phyloP scores from a whole-genome alignment of 192 early-diverging fungal genomes.

The Linderina pennispora region DNA sequence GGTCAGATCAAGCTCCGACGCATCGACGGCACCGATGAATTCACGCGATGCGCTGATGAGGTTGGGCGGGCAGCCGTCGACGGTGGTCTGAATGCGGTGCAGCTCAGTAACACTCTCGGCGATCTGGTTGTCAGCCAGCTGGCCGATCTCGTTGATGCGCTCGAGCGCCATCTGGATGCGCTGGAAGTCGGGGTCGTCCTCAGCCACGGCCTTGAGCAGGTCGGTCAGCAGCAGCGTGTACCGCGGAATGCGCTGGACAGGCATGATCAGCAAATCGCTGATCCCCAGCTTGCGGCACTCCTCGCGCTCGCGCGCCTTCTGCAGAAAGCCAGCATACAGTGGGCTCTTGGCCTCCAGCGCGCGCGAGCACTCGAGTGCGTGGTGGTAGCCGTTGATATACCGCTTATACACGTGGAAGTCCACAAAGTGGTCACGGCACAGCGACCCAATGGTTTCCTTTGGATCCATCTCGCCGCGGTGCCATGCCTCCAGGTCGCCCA shows the following conservation, averaged over 20 bases:
- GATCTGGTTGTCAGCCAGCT: slow-evolving; percentile 47
- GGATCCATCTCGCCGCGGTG: slow-evolving; percentile 37
- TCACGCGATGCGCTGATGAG: slow-evolving; percentile 51
- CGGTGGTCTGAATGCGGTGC: slow-evolving; percentile 41
- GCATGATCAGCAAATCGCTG: slow-evolving; percentile 68
- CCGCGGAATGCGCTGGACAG: slow-evolving; percentile 74
- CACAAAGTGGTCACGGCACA: slow-evolving; percentile 51
- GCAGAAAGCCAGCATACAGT: slow-evolving; percentile 47
- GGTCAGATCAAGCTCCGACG: slow-evolving; percentile 39
- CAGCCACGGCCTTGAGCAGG: slow-evolving; percentile 34
- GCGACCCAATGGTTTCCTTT: slow-evolving; percentile 43
- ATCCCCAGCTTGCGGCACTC: slow-evolving; percentile 60
- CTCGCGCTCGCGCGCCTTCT: slow-evolving; percentile 50
- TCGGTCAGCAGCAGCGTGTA: slow-evolving; percentile 63
- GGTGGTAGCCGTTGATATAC: slow-evolving; percentile 57
- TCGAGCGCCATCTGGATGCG: slow-evolving; percentile 41
- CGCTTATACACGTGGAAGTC: slow-evolving; percentile 58
- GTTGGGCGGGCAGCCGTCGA: slow-evolving; percentile 47
- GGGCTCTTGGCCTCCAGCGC: slow-evolving; percentile 51
- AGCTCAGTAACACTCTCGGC: slow-evolving; percentile 44
- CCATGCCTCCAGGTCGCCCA: slow-evolving; percentile 48
- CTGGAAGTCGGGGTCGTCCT: slow-evolving; percentile 32
- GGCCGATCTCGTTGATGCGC: slow-evolving; percentile 47
- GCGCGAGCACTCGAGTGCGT: slow-evolving; percentile 48
- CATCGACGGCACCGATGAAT: slow-evolving; percentile 45